Evolutionary conservation across 2,329 filamentous ascomycete genomes (phyloP).

Genomic region (Phaeosphaeriaceae sp.): DNA sequence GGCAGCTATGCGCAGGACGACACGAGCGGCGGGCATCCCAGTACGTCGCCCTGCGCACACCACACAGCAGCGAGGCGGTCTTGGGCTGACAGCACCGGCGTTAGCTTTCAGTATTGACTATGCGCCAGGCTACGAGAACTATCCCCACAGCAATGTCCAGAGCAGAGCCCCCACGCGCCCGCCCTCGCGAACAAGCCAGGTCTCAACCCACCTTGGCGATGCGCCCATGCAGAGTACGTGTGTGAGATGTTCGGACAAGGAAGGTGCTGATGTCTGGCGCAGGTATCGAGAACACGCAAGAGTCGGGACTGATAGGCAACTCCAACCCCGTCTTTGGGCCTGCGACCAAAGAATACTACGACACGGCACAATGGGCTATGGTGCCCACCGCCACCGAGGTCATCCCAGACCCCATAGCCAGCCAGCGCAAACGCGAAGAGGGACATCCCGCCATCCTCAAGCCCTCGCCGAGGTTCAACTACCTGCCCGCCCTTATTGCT

Average conservation of each 20-base stretch:
- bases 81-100: slow-evolving; percentile 20
- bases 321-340: slow-evolving; percentile 59
- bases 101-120: slow-evolving; percentile 47
- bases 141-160: slow-evolving; percentile 38
- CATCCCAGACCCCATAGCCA: slow-evolving; percentile 61
- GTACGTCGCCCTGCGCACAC: slow-evolving; percentile 32
- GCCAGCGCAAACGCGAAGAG: slow-evolving; percentile 53
- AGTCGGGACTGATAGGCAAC: slow-evolving; percentile 59
- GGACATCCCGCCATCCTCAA: slow-evolving; percentile 65
- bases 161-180: slow-evolving; percentile 47
- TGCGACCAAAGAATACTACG: slow-evolving; percentile 62
- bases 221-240: slow-evolving; percentile 44
- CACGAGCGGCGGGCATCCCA: slow-evolving; percentile 23
- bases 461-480: slow-evolving; percentile 59
- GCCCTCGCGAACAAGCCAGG: slow-evolving; percentile 43
- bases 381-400: slow-evolving; percentile 58
- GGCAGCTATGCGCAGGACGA: slow-evolving; percentile 40
- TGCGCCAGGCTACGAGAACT: slow-evolving; percentile 37
- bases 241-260: neutral
- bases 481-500: slow-evolving; percentile 65
- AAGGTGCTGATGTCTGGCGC: neutral
- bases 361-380: slow-evolving; percentile 63
- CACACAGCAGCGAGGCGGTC: slow-evolving; percentile 5
- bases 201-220: slow-evolving; percentile 40
- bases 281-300: slow-evolving; percentile 54